Conservation (phyloP, 768 basidiomycete genomes). For the Calocera cornea region DNA sequence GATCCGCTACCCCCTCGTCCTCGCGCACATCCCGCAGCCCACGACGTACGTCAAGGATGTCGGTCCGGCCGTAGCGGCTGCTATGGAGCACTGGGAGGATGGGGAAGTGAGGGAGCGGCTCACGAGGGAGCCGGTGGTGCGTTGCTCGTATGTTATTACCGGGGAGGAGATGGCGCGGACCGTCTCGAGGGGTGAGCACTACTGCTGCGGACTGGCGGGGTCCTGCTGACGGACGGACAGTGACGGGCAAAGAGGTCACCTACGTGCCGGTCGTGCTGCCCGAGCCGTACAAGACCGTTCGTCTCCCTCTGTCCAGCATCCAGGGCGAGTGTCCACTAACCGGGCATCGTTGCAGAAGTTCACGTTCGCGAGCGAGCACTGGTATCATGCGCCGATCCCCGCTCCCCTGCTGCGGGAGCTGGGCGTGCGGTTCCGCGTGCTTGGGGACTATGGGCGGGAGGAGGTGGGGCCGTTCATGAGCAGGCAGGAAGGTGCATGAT, state of each 20-base stretch:
- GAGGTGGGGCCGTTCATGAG: neutral
- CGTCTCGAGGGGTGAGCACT: slow-evolving; percentile 8
- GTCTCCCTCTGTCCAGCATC: neutral
- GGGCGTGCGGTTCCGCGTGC: neutral
- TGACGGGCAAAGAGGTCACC: neutral
- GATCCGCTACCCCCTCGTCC: neutral
- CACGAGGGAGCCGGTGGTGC: neutral
- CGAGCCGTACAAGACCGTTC: neutral
- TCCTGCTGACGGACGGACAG: neutral
- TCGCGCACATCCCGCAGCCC: neutral
- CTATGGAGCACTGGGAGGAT: neutral
- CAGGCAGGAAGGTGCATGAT: neutral
- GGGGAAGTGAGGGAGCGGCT: neutral
- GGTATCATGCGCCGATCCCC: neutral
- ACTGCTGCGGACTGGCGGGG: neutral
- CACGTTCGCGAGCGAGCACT: neutral
- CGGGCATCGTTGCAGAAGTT: neutral
- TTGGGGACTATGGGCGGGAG: neutral
- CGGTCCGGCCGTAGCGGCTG: neutral
- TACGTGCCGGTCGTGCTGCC: neutral
- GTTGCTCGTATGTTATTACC: neutral
- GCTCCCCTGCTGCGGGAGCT: neutral
- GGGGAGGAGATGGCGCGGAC: slow-evolving; percentile 5
- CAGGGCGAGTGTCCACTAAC: neutral
- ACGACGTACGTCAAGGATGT: neutral